These are phyloP conservation scores for Primulina tabacum DNA, from an alignment of 257 asterid species.

Conservation along the genomic window DNA sequence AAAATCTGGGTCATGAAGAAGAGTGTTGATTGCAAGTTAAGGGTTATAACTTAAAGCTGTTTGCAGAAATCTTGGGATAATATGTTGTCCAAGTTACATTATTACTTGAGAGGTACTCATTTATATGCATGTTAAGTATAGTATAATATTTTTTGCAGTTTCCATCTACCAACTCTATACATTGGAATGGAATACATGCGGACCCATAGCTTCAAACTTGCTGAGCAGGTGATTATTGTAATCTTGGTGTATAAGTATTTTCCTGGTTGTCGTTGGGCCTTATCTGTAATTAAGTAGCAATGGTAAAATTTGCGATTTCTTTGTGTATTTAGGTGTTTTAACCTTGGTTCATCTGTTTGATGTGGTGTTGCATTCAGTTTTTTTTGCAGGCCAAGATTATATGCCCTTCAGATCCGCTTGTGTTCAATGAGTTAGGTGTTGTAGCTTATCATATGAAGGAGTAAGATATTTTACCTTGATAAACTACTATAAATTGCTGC, in stretches of 20 bases:
- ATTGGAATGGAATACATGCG: slow-evolving; percentile 99
- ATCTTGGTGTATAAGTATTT: slow-evolving; percentile 16
- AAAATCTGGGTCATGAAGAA: neutral
- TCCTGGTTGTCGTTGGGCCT: slow-evolving; percentile 20
- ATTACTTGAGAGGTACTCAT: too few relatives aligned
- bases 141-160: slow-evolving; percentile 54
- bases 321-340: slow-evolving; percentile 10
- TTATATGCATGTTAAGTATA: slow-evolving; percentile 28
- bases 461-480: slow-evolving; percentile 49
- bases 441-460: slow-evolving; percentile 98
- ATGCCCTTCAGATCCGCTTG: slow-evolving; percentile 96
- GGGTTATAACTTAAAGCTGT: neutral
- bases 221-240: slow-evolving; percentile 74
- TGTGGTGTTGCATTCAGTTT: slow-evolving; percentile 53
- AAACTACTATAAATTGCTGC: slow-evolving; percentile 17
- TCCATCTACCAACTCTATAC: slow-evolving; percentile 89
- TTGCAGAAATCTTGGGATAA: slow-evolving; percentile 4
- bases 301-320: slow-evolving; percentile 10
- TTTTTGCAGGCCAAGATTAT: slow-evolving; percentile 88
- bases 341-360: slow-evolving; percentile 26
- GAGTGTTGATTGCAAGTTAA: neutral
- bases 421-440: slow-evolving; percentile 94
- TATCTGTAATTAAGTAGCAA: slow-evolving; percentile 18
- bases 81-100: too few relatives aligned
- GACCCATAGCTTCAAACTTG: slow-evolving; percentile 95